A percentile compares a stretch with the other conserved stretches of the same genome.
phyloP scores from a whole-genome alignment of 805 yeast species.

The Wickerhamomyces queroliae region DNA sequence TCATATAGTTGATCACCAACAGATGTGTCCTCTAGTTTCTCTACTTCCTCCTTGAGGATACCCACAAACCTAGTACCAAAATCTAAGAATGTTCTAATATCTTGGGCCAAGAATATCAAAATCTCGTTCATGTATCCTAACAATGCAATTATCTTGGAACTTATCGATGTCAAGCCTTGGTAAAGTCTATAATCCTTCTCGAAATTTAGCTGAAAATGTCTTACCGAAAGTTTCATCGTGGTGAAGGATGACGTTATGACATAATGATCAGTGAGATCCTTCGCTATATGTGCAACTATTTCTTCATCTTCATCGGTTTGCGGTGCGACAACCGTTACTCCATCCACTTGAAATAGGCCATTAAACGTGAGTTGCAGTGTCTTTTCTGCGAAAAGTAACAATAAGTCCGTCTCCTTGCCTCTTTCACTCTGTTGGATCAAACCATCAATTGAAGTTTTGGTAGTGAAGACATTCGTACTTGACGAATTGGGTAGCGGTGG shows the following conservation, averaged over 20 bases:
- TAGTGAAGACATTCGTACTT: conserved; percentile 15
- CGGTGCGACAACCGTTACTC: conserved; percentile 4
- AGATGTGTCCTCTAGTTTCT: conserved; percentile 17
- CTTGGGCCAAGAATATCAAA: conserved; percentile 22
- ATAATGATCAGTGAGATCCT: conserved; percentile 10
- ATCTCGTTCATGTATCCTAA: conserved; percentile 29
- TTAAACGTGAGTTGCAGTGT: conserved; percentile 25
- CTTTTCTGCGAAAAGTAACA: conserved; percentile 20
- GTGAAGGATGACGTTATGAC: conserved; percentile 15
- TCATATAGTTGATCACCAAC: conserved; percentile 38
- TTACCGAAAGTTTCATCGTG: conserved; percentile 15
- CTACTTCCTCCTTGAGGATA: conserved; percentile 30
- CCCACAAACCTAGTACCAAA: conserved; percentile 29
- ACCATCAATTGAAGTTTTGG: conserved; percentile 24
- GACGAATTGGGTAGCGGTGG: conserved; percentile 21
- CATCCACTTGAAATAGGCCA: conserved; percentile 28
- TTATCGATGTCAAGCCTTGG: conserved; percentile 9
- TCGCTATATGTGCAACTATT: conserved; percentile 9
- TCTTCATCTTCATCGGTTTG: conserved; percentile 14
- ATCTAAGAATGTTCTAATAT: conserved; percentile 31
- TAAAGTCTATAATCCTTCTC: conserved; percentile 6
- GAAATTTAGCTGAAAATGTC: conserved; percentile 10
- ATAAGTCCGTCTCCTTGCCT: conserved; percentile 18
- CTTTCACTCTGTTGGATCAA: conserved; percentile 17
- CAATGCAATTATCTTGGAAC: conserved; percentile 19